Base-by-base conservation (phyloP, 2,329 filamentous ascomycete species). In the Cladosporium halotolerans region DNA sequence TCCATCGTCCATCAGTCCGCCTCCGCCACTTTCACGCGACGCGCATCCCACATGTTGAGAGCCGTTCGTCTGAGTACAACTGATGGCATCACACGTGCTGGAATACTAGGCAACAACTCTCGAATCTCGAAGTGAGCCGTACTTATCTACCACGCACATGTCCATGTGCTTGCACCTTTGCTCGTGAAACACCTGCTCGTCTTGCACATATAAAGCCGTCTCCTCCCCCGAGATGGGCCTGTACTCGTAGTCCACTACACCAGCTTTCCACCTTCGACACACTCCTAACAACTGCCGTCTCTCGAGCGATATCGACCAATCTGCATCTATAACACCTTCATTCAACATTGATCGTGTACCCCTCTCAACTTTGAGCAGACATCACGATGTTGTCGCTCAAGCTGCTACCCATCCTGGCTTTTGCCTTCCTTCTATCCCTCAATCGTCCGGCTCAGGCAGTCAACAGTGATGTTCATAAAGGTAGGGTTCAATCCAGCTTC, bases 11-110 rank as follows among this genome's bases (percentile, higher is more conserved):
- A 23, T 36, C 47, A 34, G 14, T 19, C 16, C 10, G n/a, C 16
- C 28, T 42, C 16, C 13, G 42, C 10, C 13, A 19, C 32, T 28
- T 34, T 39, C 40, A 42, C 19, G 19, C 31, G n/a, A 33, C 42
- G 38, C 13, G 18, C 48, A 43, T 51, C 40, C 6, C 48, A 51
- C 48, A 51, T 51, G 48, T 32, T 51, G 40, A 28, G 48, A 51
- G 40, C 48, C 40, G 28, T 51, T 14, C 14, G n/a, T 16, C 23
- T 43, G 10, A 44, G 18, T 16, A 14, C 28, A 11, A 23, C 5
- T 43, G 38, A 19, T n/a, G 9, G 5, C 10, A n/a, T 14, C 33
- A 41, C 48, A 51, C 48, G 48, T 51, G 48, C 9, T 23, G 9
- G 3, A 10, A 6, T 13, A 2, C 9, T 41, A 41, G 39, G 34